Conservation (phyloP, 352 stramenopile genomes). For the Phytophthora capsici region DNA sequence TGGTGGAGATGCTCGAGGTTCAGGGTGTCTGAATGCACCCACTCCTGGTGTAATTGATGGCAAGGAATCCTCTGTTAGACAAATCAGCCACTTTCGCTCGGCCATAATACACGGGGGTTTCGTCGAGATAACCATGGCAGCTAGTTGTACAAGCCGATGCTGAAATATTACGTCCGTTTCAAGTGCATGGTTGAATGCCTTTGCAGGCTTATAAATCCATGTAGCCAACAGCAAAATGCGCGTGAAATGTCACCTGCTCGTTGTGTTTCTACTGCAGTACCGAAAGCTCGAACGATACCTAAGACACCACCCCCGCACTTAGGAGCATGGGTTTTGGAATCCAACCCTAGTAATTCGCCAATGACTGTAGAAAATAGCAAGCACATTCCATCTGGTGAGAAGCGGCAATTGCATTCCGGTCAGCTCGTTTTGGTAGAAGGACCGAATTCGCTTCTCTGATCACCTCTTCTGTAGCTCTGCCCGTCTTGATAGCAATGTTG, state of each 20-base stretch:
- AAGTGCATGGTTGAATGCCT: not conserved
- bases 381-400: slow-evolving; percentile 28
- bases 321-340: not conserved
- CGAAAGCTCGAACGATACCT: slow-evolving; percentile 32
- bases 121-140: not conserved
- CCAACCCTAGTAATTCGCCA: slow-evolving; percentile 17
- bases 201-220: slow-evolving; percentile 28
- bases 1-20: not conserved
- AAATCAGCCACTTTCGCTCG: not conserved
- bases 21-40: not conserved
- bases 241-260: slow-evolving; percentile 31
- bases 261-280: slow-evolving; percentile 31
- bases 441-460: not conserved
- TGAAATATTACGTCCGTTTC: too few species aligned
- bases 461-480: not conserved
- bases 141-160: not conserved
- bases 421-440: not conserved
- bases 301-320: slow-evolving; percentile 27
- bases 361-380: slow-evolving; percentile 31
- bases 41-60: not conserved
- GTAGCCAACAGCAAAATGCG: slow-evolving; percentile 31
- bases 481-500: slow-evolving; percentile 4
- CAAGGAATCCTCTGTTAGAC: not conserved
- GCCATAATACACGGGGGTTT: not conserved
- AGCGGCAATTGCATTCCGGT: slow-evolving; percentile 17